phyloP scores from a whole-genome alignment of 2,329 filamentous ascomycete genomes.

The Davidsoniella neocaledoniae region DNA sequence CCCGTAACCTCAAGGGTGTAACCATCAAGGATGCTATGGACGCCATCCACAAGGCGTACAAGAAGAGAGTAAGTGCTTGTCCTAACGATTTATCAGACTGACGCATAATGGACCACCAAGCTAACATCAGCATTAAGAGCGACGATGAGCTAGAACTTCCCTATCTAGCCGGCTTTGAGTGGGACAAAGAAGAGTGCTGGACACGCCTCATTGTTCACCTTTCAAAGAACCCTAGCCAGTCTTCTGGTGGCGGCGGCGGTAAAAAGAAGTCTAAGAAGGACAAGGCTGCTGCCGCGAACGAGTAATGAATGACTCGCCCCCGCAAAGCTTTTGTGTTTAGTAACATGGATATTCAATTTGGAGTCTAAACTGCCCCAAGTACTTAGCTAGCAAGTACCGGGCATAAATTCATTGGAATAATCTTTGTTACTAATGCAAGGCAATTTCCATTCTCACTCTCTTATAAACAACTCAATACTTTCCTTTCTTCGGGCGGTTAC shows the following conservation, averaged over 20 bases:
- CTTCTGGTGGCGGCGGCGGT: constrained; percentile 24
- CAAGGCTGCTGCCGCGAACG: constrained; percentile 14
- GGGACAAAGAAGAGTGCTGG: constrained; percentile 87
- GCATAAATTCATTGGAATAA: too few species aligned
- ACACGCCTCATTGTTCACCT: constrained; percentile 71
- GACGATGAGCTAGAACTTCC: constrained; percentile 83
- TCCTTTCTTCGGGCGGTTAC: too few species aligned
- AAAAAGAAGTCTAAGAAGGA: constrained; percentile 52
- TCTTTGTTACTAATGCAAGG: too few species aligned
- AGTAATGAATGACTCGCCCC: constrained; percentile 14
- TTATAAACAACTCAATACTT: too few species aligned
- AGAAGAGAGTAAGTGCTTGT: constrained; percentile 62
- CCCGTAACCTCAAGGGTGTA: constrained; percentile 82
- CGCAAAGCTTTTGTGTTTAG: too few species aligned
- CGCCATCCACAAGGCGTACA: constrained; percentile 89
- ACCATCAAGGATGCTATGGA: constrained; percentile 95
- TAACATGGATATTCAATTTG: too few species aligned
- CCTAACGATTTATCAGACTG: background rate
- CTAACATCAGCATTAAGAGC: constrained; percentile 33
- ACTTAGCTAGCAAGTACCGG: too few species aligned
- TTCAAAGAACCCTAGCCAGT: constrained; percentile 47
- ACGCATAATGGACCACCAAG: background rate
- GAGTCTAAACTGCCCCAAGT: too few species aligned
- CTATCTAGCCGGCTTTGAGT: constrained; percentile 87
- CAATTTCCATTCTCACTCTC: too few species aligned